Base-by-base conservation (phyloP, 2,329 filamentous ascomycete genomes). In the Trichoderma aggressivum region DNA sequence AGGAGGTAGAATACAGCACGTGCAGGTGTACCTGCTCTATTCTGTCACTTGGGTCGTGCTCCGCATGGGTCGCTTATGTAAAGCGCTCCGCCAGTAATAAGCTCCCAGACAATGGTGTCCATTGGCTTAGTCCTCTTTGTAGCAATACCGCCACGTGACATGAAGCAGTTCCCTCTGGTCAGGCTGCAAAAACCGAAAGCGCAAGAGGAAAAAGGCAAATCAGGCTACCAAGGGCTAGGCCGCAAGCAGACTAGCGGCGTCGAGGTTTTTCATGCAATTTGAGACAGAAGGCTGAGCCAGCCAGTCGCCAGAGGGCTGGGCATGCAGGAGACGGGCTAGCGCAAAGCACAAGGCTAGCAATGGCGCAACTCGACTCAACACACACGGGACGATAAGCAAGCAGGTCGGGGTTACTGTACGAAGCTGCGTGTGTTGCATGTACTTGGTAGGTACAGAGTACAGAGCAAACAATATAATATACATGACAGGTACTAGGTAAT, bases 221-320 rank as follows among this genome's bases (percentile, higher is more conserved):
- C 63, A 66, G 63, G 63, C 63, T 66, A 55, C 63, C 18, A 66
- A 16, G 18, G 10, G n/a, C 65, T 60, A 68, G n/a, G 12, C 65
- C 36, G 11, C 34, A 68, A 50, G 5, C 32, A 14, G 14, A 8
- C 16, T 68, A 60, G 65, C n/a, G 16, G 2, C 0, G 30, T 24
- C 12, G 36, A 58, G 43, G 21, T 56, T 66, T 50, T 53, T 68
- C 55, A 56, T 56, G 63, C 63, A 58, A 43, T 56, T 66, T 56
- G 63, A 66, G 63, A 66, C 63, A 66, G 50, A 66, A 66, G 50
- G 63, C 63, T 56, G 63, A 56, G 28, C 63, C 63, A 66, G 63
- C 63, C 63, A 66, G 50, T 66, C 18, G 63, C 28, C 63, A 21
- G 63, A 28, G 50, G 32, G 50, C 63, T 66, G 50, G 47, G 47